Evolutionary conservation across 306 rosid genomes (phyloP).

Genomic region (Cotoneaster glaucophyllus): DNA sequence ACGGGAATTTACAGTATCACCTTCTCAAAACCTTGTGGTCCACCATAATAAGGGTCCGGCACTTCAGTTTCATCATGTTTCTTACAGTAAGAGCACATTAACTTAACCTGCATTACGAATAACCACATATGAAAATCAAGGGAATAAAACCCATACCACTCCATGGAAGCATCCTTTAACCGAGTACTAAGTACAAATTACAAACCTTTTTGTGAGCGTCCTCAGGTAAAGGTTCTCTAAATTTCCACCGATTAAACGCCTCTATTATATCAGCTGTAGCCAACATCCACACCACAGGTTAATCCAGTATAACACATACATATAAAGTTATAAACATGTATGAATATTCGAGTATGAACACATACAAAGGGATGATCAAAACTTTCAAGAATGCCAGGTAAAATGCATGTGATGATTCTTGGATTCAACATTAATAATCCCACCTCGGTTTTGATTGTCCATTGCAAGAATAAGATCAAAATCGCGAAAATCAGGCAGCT

Average conservation of each 20-base stretch:
- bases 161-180: not conserved
- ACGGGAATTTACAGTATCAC: conserved; percentile 22
- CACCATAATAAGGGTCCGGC: conserved; percentile 94
- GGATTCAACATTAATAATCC: not conserved
- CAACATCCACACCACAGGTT: conserved; percentile 20
- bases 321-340: not conserved
- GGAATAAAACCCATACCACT: not conserved
- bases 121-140: not conserved
- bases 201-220: conserved; percentile 73
- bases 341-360: not conserved
- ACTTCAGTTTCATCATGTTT: conserved; percentile 73
- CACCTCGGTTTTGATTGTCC: conserved; percentile 84
- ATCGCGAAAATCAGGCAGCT: conserved; percentile 67
- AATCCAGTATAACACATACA: not conserved
- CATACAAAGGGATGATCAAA: not conserved
- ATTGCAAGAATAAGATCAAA: conserved; percentile 89
- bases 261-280: conserved; percentile 63
- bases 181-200: not conserved
- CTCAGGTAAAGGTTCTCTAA: conserved; percentile 48
- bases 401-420: not conserved
- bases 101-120: conserved; percentile 52
- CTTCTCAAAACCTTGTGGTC: conserved; percentile 88
- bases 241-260: conserved; percentile 64
- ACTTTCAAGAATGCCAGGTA: not conserved
- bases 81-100: conserved; percentile 87